phyloP scores from a whole-genome alignment of 2,329 filamentous ascomycete species.

The Aspergillus sp. region DNA sequence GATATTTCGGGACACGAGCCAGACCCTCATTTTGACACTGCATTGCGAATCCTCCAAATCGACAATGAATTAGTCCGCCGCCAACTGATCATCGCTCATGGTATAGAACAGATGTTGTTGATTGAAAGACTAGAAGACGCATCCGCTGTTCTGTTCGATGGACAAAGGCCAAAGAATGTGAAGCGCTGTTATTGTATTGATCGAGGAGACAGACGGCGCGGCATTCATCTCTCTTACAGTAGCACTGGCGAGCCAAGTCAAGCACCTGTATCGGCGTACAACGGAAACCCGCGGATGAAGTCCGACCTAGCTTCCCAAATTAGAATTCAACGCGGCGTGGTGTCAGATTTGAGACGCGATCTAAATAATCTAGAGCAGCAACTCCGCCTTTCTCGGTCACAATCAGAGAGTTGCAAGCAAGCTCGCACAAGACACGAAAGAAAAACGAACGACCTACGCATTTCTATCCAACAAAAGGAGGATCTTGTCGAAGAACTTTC shows the following conservation, averaged over 20 bases:
- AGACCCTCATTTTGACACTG: conserved; percentile 69
- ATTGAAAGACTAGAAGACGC: conserved; percentile 68
- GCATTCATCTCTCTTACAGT: conserved; percentile 58
- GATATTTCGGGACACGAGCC: conserved; percentile 72
- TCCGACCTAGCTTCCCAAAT: conserved; percentile 71
- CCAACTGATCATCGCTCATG: conserved; percentile 77
- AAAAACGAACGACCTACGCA: conserved; percentile 50
- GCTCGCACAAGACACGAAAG: conserved; percentile 52
- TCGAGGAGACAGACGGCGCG: conserved; percentile 63
- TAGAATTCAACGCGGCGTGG: conserved; percentile 47
- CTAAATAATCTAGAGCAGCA: conserved; percentile 53
- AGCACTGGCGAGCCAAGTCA: conserved; percentile 51
- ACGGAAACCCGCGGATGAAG: conserved; percentile 69
- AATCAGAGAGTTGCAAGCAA: conserved; percentile 50
- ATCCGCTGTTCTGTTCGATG: conserved; percentile 66
- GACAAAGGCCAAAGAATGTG: conserved; percentile 66
- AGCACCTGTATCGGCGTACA: conserved; percentile 54
- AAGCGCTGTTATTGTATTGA: conserved; percentile 64
- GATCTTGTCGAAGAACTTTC: conserved; percentile 66
- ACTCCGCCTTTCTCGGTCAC: conserved; percentile 49
- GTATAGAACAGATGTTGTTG: conserved; percentile 81
- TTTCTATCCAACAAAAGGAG: conserved; percentile 59
- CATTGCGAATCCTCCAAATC: conserved; percentile 75
- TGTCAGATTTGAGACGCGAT: conserved; percentile 57
- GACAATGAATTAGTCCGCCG: conserved; percentile 76